Percentiles rank a stretch among this genome's conserved stretches.
These are phyloP conservation scores for Pseudogymnoascus sp. DNA, from an alignment of 2,329 filamentous ascomycete species.

Conservation along the genomic window DNA sequence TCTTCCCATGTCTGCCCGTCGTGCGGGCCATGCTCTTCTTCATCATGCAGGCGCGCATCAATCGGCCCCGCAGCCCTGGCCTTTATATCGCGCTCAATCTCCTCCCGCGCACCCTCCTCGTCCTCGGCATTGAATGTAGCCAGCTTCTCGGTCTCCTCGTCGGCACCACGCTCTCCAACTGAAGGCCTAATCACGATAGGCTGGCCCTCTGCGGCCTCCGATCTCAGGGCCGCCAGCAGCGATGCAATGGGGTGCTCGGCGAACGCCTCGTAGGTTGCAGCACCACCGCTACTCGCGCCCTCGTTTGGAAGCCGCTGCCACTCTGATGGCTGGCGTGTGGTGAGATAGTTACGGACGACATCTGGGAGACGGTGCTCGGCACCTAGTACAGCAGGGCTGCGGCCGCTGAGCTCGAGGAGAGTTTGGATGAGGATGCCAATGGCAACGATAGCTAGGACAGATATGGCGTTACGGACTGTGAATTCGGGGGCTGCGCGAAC, in stretches of 20 bases:
- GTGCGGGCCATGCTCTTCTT: constrained; percentile 18
- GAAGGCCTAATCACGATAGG: background rate
- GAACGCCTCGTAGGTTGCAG: background rate
- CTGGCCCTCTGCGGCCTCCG: constrained; percentile 5
- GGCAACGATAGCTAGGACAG: constrained; percentile 18
- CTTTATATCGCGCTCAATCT: constrained; percentile 6
- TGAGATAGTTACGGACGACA: background rate
- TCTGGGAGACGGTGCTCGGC: constrained; percentile 18
- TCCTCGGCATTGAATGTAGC: constrained; percentile 10
- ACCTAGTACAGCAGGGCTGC: constrained; percentile 19
- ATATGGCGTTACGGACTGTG: constrained; percentile 14
- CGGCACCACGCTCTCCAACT: background rate
- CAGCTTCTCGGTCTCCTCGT: constrained; percentile 9
- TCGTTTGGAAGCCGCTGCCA: background rate
- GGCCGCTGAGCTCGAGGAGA: constrained; percentile 25
- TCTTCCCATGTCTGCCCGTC: constrained; percentile 26
- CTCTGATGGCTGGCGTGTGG: background rate
- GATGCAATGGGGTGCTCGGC: constrained; percentile 1
- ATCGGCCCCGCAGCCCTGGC: constrained; percentile 8
- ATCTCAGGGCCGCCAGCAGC: background rate
- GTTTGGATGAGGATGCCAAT: constrained; percentile 23
- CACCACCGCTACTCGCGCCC: background rate
- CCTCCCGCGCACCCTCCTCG: constrained; percentile 13
- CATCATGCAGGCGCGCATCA: constrained; percentile 21
- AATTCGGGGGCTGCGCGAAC: background rate